Evolutionary conservation across 2,329 filamentous ascomycete genomes (phyloP).

Genomic region (Cryphonectria naterciae): DNA sequence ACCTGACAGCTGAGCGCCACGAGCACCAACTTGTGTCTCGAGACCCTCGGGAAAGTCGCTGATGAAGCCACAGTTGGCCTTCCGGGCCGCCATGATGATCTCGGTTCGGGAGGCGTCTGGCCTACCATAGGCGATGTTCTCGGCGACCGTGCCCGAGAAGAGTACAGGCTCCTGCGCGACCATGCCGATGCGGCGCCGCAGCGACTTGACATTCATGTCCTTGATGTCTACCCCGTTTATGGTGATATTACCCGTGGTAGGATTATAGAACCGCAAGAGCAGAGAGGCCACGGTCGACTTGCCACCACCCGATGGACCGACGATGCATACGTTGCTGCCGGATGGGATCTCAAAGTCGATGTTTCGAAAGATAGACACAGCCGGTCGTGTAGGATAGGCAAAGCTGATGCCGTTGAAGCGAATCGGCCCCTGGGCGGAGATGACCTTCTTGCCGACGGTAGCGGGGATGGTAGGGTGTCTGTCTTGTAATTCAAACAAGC

Average conservation of each 20-base stretch:
- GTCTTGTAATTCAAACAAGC: constrained; percentile 94
- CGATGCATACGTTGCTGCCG: constrained; percentile 93
- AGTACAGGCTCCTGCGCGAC: constrained; percentile 95
- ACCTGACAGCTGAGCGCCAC: constrained; percentile 91
- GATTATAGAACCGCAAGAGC: constrained; percentile 87
- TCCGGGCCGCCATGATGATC: constrained; percentile 82
- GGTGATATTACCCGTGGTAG: constrained; percentile 74
- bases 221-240: constrained; percentile 86
- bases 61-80: constrained; percentile 96
- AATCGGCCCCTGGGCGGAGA: constrained; percentile 85
- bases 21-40: constrained; percentile 89
- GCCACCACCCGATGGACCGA: constrained; percentile 92
- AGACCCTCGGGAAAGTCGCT: constrained; percentile 94
- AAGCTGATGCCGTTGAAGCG: constrained; percentile 85
- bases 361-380: constrained; percentile 87
- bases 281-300: constrained; percentile 96
- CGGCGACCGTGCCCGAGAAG: constrained; percentile 81
- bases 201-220: constrained; percentile 88
- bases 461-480: constrained; percentile 84
- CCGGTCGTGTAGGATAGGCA: constrained; percentile 90
- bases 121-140: constrained; percentile 90
- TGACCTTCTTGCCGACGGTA: constrained; percentile 78
- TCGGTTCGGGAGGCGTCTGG: constrained; percentile 77
- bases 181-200: constrained; percentile 90
- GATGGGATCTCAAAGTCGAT: constrained; percentile 90